Base-by-base conservation (phyloP, 495 filamentous ascomycete species). In the Neurospora tetrasperma region DNA sequence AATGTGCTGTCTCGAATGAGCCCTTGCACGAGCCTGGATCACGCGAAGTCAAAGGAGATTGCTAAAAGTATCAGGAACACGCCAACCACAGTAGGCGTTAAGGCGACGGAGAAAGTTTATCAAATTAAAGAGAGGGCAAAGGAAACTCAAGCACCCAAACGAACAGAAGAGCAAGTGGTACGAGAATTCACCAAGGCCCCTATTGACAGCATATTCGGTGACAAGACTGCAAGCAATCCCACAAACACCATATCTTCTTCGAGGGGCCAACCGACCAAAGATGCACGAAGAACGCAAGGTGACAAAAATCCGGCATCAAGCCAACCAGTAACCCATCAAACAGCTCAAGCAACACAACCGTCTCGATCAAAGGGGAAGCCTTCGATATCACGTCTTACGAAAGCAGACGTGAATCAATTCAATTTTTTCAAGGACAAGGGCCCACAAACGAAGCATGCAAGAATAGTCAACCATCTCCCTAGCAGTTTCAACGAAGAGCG, bases 51-150 rank as follows among this genome's bases (percentile, higher is more conserved):
- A 66, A 46, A 62, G 3, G 38, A 72, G 42, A 44, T 35, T n/a
- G 42, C 40, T 42, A 72, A 71, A 9, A 16, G 48, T 11, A 76
- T 70, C 41, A 72, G 40, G 6, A 16, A 75, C 20, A 71, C 69
- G 10, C 62, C 69, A 0, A 68, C 66, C 12, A 71, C 69, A 1
- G 72, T 70, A 6, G 42, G 72, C 4, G 72, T 23, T 4, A 62
- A 69, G 35, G 72, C 66, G 6, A 70, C 18, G 18, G 31, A 35
- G 3, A 23, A 41, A 14, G 27, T 74, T 16, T 20, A 54, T 10
- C 42, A 73, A 38, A 35, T 48, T 31, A 72, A 40, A 40, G 35
- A 23, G 1, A 0, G 1, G 6, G n/a, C 41, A 3, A 44, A 46
- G 6, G 70, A 42, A 14, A 0, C 27, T 4, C 1, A 39, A 59